Evolutionary conservation across 192 early-diverging fungal genomes (phyloP).

Genomic region (Backusella psychrophila): DNA sequence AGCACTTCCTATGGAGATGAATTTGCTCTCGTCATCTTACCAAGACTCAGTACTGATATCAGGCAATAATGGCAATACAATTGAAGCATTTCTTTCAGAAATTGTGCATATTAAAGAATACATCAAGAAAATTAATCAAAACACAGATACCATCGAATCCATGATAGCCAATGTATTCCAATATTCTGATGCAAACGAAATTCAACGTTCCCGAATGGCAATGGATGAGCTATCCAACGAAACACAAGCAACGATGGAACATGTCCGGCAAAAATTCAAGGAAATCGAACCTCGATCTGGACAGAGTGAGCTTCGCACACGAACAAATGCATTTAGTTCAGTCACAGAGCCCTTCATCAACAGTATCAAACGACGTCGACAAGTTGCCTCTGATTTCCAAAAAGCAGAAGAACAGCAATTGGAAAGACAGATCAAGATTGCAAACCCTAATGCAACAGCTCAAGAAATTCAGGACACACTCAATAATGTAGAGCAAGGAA

Average conservation of each 20-base stretch:
- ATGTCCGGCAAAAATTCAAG: constrained; percentile 28
- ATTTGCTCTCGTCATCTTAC: constrained; percentile 24
- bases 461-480: constrained; percentile 57
- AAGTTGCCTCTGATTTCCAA: constrained; percentile 29
- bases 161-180: constrained; percentile 19
- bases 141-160: constrained; percentile 12
- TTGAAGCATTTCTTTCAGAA: constrained; percentile 25
- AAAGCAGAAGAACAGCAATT: constrained; percentile 24
- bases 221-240: constrained; percentile 19
- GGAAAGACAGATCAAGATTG: constrained; percentile 38
- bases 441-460: constrained; percentile 53
- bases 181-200: constrained; percentile 25
- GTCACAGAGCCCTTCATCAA: constrained; percentile 31
- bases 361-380: constrained; percentile 28
- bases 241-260: constrained; percentile 21
- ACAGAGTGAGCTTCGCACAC: constrained; percentile 26
- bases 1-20: constrained; percentile 24
- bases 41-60: background rate
- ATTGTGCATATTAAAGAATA: constrained; percentile 26
- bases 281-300: constrained; percentile 29
- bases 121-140: constrained; percentile 25
- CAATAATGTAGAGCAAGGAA: constrained; percentile 37
- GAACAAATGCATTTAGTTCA: constrained; percentile 29
- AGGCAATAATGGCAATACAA: background rate
- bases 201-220: constrained; percentile 8